Base-by-base conservation (phyloP, 1,284 basidiomycete genomes). In the Irpex sp. region DNA sequence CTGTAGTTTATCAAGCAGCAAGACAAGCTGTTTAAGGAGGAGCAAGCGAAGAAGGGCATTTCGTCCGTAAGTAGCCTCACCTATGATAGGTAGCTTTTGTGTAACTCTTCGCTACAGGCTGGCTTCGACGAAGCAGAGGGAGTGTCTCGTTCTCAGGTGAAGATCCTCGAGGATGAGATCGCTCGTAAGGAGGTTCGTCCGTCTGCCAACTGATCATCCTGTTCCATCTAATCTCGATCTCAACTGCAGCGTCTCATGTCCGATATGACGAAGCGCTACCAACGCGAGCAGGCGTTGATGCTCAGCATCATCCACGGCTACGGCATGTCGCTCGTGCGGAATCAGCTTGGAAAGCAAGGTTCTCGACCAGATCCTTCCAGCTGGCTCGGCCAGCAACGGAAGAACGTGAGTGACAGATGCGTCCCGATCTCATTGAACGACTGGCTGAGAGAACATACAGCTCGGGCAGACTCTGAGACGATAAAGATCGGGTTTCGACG, bases 1-100 rank as follows among this genome's bases (percentile, higher is more conserved):
- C 17, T 11, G 15, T 69, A 94, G 90, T 96, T 97, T 75, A 96
- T 97, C 80, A 93, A 93, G 75, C 84, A 89, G 60, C 96, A 97
- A 75, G 94, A 97, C 78, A 92, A 93, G 68, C 79, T 94, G 37
- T 91, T 93, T 77, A 92, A 90, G 69, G 88, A 92, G 71, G 87
- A 91, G 67, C 86, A 88, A 61, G 84, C 83, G 4, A 83, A 82
- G 64, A 81, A 78, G 67, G 74, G 76, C 36, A 68, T 73, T 40
- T 68, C 72, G 19, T 64, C 74, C 11, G 74, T 76, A 31, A 65
- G 75, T 67, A 26, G 15, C 9, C 13, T 2, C 0, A 4, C 36
- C 17, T 0, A 5, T n/a, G 4, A 17, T 34, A 11, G 40, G 19
- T 9, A 3, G 6, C 2, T 4, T 11, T 6, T 56, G 38, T 40